These are phyloP conservation scores for Lepidopterella palustris DNA, from an alignment of 495 filamentous ascomycete genomes.

Conservation along the genomic window DNA sequence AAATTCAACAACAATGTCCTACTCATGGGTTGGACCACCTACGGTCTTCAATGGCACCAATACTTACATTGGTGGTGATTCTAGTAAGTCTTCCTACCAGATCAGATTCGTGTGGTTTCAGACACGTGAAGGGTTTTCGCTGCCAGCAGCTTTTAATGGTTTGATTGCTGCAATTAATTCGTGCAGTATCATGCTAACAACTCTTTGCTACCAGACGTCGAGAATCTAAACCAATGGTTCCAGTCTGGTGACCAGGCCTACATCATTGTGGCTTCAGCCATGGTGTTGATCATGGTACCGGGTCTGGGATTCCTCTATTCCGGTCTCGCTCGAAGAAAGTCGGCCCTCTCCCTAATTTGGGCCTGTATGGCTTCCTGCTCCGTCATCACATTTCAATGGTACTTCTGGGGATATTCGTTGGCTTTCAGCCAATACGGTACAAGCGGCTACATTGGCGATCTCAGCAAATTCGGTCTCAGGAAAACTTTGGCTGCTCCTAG, in stretches of 20 bases:
- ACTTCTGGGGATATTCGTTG: conserved; percentile 70
- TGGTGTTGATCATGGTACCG: conserved; percentile 89
- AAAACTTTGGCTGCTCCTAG: conserved; percentile 57
- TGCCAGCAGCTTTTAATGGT: too few species aligned
- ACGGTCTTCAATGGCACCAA: conserved; percentile 69
- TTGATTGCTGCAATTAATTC: too few species aligned
- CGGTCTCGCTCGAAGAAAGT: conserved; percentile 58
- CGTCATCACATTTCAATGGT: conserved; percentile 67
- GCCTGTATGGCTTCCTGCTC: conserved; percentile 60
- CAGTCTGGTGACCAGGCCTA: conserved; percentile 70
- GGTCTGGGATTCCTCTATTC: conserved; percentile 67
- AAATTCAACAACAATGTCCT: conserved; percentile 48
- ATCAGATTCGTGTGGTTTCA: neutral
- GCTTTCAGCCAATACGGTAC: conserved; percentile 58
- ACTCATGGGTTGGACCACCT: conserved; percentile 77
- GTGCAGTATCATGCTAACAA: neutral
- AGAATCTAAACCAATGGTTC: conserved; percentile 88
- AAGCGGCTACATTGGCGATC: conserved; percentile 61
- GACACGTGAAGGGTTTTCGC: neutral
- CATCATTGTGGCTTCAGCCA: conserved; percentile 84
- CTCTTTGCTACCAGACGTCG: conserved; percentile 50
- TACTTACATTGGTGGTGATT: conserved; percentile 65
- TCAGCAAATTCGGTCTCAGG: conserved; percentile 60
- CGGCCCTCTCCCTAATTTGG: conserved; percentile 64
- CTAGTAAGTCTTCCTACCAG: conserved; percentile 52